phyloP scores from a whole-genome alignment of 306 rosid species.

The Glycine latifolia region DNA sequence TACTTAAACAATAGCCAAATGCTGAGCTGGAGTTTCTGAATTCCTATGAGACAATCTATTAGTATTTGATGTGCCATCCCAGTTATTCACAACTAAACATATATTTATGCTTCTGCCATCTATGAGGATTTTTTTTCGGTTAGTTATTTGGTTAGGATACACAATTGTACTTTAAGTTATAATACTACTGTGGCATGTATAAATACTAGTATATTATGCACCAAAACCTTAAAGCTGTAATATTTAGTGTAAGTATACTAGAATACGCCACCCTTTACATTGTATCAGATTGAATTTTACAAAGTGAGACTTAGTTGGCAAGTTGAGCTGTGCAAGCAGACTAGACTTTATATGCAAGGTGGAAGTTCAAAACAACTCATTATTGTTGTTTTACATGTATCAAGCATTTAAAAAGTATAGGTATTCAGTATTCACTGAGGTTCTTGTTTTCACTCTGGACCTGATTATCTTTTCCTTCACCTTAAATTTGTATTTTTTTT shows the following conservation, averaged over 20 bases:
- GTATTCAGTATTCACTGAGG: background rate
- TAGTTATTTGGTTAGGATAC: background rate
- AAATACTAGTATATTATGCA: too few relatives aligned
- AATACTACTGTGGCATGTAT: too few relatives aligned
- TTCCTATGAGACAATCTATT: background rate
- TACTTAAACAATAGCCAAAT: slow-evolving; percentile 8
- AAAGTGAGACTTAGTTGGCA: background rate
- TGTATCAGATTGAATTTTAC: too few relatives aligned
- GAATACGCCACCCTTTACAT: background rate
- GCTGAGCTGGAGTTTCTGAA: background rate
- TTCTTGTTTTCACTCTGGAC: background rate
- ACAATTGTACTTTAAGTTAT: background rate
- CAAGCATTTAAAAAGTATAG: background rate
- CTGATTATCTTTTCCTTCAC: background rate
- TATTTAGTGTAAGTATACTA: too few relatives aligned
- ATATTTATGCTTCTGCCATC: background rate
- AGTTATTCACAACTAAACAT: background rate
- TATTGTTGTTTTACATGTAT: background rate
- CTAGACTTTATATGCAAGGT: background rate
- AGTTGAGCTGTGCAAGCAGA: background rate
- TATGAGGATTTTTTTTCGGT: background rate
- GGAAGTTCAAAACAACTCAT: background rate
- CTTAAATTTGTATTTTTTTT: background rate
- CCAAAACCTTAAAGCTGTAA: too few relatives aligned
- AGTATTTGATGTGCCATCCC: background rate